A percentile compares a stretch with the other conserved stretches of the same genome.
Conservation (phyloP, 805 yeast species). For the Metschnikowia matae region DNA sequence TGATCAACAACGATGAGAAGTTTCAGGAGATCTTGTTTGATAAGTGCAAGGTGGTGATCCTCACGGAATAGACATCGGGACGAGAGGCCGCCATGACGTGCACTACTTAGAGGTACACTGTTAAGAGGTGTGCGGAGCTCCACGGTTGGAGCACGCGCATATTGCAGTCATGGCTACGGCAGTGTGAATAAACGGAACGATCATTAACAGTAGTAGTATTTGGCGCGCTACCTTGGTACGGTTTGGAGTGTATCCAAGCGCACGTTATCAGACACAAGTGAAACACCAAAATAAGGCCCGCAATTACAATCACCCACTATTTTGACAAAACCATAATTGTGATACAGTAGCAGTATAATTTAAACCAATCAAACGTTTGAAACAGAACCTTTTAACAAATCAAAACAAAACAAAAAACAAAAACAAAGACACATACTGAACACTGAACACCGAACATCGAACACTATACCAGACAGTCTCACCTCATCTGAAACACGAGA, state of each 20-base stretch:
- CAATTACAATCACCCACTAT: too few relatives aligned
- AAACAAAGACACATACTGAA: too few relatives aligned
- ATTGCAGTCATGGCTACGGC: not conserved
- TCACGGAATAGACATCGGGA: constrained; percentile 9
- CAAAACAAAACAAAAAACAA: too few relatives aligned
- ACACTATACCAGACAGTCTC: too few relatives aligned
- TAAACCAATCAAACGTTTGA: too few relatives aligned
- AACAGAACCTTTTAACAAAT: too few relatives aligned
- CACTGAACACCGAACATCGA: too few relatives aligned
- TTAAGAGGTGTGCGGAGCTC: not conserved
- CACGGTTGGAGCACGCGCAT: not conserved
- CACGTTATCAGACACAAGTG: not conserved
- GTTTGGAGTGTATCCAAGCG: not conserved
- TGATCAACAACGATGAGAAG: constrained; percentile 36
- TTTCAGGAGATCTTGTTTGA: constrained; percentile 39
- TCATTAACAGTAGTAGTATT: not conserved
- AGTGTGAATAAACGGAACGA: not conserved
- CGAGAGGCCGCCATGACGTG: not conserved
- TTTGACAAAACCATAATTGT: too few relatives aligned
- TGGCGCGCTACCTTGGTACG: not conserved
- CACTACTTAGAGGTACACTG: not conserved
- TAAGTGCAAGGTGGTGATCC: constrained; percentile 40
- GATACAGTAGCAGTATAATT: too few relatives aligned
- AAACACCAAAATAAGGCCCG: too few relatives aligned
- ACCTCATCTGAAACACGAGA: too few relatives aligned